Base-by-base conservation (phyloP, 169 alveolate species). In the Toxoplasma gondii region DNA sequence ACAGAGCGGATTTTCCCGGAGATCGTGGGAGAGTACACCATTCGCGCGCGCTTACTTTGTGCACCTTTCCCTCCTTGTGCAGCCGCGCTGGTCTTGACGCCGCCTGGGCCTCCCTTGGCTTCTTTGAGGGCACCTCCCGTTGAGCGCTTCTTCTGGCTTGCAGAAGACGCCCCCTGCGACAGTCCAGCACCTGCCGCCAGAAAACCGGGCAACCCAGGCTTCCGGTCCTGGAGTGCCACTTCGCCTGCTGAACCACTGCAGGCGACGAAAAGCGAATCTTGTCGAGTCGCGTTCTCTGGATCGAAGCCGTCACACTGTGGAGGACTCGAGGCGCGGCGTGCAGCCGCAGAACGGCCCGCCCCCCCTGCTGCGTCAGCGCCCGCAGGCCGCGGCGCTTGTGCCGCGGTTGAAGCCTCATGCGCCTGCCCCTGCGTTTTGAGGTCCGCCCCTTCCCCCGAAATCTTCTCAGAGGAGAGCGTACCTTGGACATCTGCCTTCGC, bases 121-220 rank as follows among this genome's bases (percentile, higher is more conserved):
- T 88, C 91, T 92, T 88, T 88, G 58, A 91, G 54, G 31, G 86
- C 70, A 49, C 83, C 91, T 49, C 91, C 58, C 53, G 87, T 31
- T 70, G 94, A 58, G 44, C 81, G 67, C 58, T 88, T 58, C 94
- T 92, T n/a, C 74, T 54, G 86, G 82, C 84, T 64, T 81, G 84
- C 70, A 83, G 84, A 67, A 27, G 45, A 24, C 31, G 39, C 91
- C 67, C 84, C 84, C 93, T 70, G 88, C 88, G 80, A 81, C 91
- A 78, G 36, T 84, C 80, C 44, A 80, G 80, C 43, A 64, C 81
- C 94, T 67, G 80, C 91, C 78, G 80, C 53, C 86, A 38, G 17
- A 58, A 27, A 74, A 19, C 43, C 81, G 7, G 39, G 49, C 67
- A n/a, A 4, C 87, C 27, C 78, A 69, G 38, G 49, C n/a, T 38